phyloP scores from a whole-genome alignment of 345 rosid species.

The Laguncularia racemosa region DNA sequence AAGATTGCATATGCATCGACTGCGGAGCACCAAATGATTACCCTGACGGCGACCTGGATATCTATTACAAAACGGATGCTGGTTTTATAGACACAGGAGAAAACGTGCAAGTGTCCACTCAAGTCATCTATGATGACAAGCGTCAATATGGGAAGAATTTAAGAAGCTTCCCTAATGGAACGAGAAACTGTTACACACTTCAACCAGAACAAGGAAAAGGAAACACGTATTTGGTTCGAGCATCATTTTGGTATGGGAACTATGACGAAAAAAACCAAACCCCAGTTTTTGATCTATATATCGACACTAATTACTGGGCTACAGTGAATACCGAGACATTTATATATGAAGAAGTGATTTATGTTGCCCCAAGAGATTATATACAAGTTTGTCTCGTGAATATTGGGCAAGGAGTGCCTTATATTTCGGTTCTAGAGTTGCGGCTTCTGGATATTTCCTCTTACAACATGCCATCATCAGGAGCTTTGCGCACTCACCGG shows the following conservation, averaged over 20 bases:
- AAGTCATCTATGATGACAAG: neutral
- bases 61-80: slow-evolving; percentile 26
- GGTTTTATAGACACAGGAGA: slow-evolving; percentile 26
- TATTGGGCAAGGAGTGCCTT: slow-evolving; percentile 4
- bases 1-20: slow-evolving; percentile 43
- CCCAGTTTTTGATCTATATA: slow-evolving; percentile 29
- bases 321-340: neutral
- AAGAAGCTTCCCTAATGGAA: slow-evolving; percentile 34
- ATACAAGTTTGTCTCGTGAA: slow-evolving; percentile 12
- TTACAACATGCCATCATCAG: too few species aligned
- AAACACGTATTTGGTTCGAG: slow-evolving; percentile 24
- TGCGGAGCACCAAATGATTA: slow-evolving; percentile 32
- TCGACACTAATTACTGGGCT: slow-evolving; percentile 10
- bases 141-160: slow-evolving; percentile 9
- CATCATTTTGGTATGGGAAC: slow-evolving; percentile 33
- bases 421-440: slow-evolving; percentile 5
- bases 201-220: slow-evolving; percentile 16
- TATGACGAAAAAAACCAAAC: slow-evolving; percentile 18
- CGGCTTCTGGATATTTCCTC: neutral
- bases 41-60: slow-evolving; percentile 16
- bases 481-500: too few species aligned
- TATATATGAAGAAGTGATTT: neutral
- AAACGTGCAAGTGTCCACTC: slow-evolving; percentile 7
- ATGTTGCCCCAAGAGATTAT: slow-evolving; percentile 5
- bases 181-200: slow-evolving; percentile 35